Percentiles rank a stretch among this genome's conserved stretches.
Conservation (phyloP, 805 yeast species). For the Cyberlindnera maclurae region DNA sequence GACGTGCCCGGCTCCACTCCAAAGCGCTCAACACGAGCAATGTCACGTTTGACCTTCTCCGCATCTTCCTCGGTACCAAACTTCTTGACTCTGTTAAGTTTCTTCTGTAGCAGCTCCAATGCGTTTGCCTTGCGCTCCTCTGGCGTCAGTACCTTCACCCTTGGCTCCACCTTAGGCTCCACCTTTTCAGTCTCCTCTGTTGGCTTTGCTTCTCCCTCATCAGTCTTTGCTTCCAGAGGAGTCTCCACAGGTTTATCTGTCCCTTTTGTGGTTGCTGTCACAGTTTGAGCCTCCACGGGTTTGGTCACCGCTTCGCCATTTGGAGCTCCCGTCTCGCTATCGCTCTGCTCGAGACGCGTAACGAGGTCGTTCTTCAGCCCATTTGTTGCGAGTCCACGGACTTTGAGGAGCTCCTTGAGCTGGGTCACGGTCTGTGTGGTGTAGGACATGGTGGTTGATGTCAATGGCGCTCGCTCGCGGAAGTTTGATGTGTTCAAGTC, state of each 20-base stretch:
- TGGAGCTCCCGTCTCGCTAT: conserved; percentile 17
- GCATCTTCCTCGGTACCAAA: conserved; percentile 55
- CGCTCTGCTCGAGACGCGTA: conserved; percentile 55
- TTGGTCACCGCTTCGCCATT: neutral
- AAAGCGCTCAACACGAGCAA: conserved; percentile 73
- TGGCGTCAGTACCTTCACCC: conserved; percentile 36
- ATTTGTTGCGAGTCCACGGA: conserved; percentile 55
- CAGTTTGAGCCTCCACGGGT: neutral
- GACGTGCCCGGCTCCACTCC: conserved; percentile 68
- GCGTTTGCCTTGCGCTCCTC: conserved; percentile 70
- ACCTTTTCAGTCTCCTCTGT: conserved; percentile 4
- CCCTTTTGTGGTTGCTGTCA: neutral
- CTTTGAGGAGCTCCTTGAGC: conserved; percentile 68
- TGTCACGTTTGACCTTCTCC: conserved; percentile 48
- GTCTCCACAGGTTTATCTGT: neutral
- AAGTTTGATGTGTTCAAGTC: neutral
- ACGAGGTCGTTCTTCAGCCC: conserved; percentile 82
- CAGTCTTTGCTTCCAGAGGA: neutral
- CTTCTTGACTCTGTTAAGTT: conserved; percentile 66
- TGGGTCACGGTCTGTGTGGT: conserved; percentile 74
- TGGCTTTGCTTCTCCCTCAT: neutral
- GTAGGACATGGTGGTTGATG: conserved; percentile 25
- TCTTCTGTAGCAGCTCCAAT: conserved; percentile 56
- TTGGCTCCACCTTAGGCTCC: conserved; percentile 22
- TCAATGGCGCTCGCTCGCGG: too few species aligned